These are phyloP conservation scores for Suillus subaureus DNA, from an alignment of 768 basidiomycete species.

Conservation along the genomic window DNA sequence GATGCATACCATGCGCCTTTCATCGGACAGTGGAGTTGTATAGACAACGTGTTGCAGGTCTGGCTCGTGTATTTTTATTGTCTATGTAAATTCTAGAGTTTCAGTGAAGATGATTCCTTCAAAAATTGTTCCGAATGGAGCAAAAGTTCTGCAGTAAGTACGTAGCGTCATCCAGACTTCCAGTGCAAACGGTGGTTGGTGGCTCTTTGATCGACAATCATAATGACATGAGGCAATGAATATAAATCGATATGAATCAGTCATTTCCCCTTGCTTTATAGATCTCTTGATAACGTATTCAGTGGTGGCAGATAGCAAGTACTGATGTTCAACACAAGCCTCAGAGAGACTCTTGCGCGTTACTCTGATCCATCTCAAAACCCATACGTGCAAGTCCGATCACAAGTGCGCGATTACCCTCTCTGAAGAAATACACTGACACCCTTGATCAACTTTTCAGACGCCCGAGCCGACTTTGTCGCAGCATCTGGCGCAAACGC, in stretches of 20 bases:
- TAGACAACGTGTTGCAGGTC: background rate
- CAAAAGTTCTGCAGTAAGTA: background rate
- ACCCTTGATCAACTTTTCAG: background rate
- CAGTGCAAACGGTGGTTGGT: background rate
- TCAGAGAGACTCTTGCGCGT: background rate
- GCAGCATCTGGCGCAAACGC: background rate
- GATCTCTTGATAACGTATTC: background rate
- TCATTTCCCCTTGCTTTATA: background rate
- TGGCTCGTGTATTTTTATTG: background rate
- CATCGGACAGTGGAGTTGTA: background rate
- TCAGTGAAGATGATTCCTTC: background rate
- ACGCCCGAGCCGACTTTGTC: background rate
- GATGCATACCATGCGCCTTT: conserved; percentile 4
- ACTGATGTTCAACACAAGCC: background rate
- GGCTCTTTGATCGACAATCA: background rate
- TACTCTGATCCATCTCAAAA: conserved; percentile 6
- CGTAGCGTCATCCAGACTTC: background rate
- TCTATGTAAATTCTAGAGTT: background rate
- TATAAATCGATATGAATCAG: background rate
- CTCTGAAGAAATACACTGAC: background rate
- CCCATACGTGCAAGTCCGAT: background rate
- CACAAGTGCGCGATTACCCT: background rate
- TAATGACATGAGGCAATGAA: background rate
- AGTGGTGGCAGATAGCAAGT: background rate
- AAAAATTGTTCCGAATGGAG: background rate